These are phyloP conservation scores for Polychaeton citri DNA, from an alignment of 2,329 filamentous ascomycete genomes.

Conservation along the genomic window DNA sequence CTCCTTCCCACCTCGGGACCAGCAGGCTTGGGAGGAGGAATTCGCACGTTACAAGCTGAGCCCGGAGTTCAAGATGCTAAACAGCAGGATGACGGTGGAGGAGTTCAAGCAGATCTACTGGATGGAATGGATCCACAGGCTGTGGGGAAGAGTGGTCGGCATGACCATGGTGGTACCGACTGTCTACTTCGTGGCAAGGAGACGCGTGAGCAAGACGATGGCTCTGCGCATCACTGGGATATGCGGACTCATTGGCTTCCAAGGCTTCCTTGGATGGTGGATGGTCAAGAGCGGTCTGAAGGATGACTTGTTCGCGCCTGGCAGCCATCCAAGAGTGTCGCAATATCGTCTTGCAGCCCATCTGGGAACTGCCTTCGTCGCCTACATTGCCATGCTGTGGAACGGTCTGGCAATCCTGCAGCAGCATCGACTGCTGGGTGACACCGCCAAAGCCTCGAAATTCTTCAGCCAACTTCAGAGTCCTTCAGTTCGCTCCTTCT, in stretches of 20 bases:
- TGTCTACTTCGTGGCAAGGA: constrained; percentile 71
- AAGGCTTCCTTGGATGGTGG: constrained; percentile 96
- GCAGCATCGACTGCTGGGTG: constrained; percentile 54
- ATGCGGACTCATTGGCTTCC: constrained; percentile 78
- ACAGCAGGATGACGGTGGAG: constrained; percentile 78
- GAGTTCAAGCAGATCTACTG: constrained; percentile 99
- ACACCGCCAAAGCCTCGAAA: constrained; percentile 35
- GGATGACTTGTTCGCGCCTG: constrained; percentile 86
- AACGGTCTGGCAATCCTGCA: constrained; percentile 76
- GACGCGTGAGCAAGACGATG: constrained; percentile 67
- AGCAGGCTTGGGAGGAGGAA: constrained; percentile 77
- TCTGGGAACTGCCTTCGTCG: constrained; percentile 77
- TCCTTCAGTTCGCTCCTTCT: constrained; percentile 60
- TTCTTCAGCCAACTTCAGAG: constrained; percentile 49
- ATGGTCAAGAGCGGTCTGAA: constrained; percentile 97
- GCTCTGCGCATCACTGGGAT: constrained; percentile 68
- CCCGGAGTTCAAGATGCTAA: constrained; percentile 83
- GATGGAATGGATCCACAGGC: constrained; percentile 95
- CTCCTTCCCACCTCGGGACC: constrained; percentile 66
- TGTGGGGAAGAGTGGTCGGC: constrained; percentile 89
- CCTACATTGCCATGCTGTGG: constrained; percentile 89
- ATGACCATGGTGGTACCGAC: constrained; percentile 81
- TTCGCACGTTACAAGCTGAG: constrained; percentile 86
- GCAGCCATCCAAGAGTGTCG: constrained; percentile 79
- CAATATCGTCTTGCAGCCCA: constrained; percentile 90